These are phyloP conservation scores for Acer negundo DNA, from an alignment of 345 rosid species.

Conservation along the genomic window DNA sequence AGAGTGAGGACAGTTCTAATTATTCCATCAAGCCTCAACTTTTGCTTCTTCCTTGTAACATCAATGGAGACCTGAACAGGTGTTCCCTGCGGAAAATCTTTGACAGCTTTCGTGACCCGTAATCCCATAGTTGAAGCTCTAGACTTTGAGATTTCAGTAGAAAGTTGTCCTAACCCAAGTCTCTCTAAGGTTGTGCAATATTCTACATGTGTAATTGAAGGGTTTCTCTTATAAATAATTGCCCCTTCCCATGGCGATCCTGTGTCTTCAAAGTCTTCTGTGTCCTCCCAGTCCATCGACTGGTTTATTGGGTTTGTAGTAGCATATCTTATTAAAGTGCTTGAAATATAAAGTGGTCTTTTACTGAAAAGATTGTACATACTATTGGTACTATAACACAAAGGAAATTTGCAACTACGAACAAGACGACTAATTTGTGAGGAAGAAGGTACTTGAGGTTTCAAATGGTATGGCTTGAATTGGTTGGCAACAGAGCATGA, in stretches of 20 bases:
- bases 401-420: conserved; percentile 16
- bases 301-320: conserved; percentile 28
- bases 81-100: conserved; percentile 82
- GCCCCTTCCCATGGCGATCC: conserved; percentile 96
- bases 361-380: conserved; percentile 8
- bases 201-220: conserved; percentile 70
- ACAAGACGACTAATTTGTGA: conserved; percentile 16
- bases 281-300: conserved; percentile 58
- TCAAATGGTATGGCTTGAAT: conserved; percentile 7
- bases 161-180: conserved; percentile 76
- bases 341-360: conserved; percentile 21
- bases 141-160: conserved; percentile 63
- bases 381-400: conserved; percentile 8
- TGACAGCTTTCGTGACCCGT: conserved; percentile 82
- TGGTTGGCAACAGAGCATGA: conserved; percentile 32
- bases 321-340: conserved; percentile 26
- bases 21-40: conserved; percentile 89
- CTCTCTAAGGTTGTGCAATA: conserved; percentile 93
- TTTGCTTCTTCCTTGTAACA: conserved; percentile 70
- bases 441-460: conserved; percentile 18
- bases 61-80: conserved; percentile 93
- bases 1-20: conserved; percentile 78
- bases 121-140: conserved; percentile 87
- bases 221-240: conserved; percentile 68
- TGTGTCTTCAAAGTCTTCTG: conserved; percentile 44